Evolutionary conservation across 768 basidiomycete genomes (phyloP).

Genomic region (Lentinula sp.): DNA sequence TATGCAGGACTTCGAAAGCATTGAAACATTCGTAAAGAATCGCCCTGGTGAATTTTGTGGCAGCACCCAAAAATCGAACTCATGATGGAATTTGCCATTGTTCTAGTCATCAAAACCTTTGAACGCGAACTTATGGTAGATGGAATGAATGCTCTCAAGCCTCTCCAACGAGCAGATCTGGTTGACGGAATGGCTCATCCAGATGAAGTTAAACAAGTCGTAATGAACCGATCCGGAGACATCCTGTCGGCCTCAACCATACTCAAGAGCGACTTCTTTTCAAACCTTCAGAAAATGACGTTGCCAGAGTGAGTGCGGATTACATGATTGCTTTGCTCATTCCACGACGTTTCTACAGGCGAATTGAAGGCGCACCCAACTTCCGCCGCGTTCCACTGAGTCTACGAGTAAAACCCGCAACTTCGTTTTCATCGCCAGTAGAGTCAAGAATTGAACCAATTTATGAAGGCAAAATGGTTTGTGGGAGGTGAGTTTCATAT

Average conservation of each 20-base stretch:
- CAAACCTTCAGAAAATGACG: constrained; percentile 92
- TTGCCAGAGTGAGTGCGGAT: constrained; percentile 70
- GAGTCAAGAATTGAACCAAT: constrained; percentile 31
- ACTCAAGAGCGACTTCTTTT: constrained; percentile 93
- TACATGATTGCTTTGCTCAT: neutral
- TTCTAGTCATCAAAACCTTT: constrained; percentile 86
- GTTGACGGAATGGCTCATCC: constrained; percentile 71
- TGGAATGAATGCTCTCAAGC: constrained; percentile 74
- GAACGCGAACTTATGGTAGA: constrained; percentile 82
- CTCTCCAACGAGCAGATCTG: constrained; percentile 66
- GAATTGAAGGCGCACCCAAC: constrained; percentile 92
- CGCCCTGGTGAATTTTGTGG: constrained; percentile 60
- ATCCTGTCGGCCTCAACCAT: constrained; percentile 91
- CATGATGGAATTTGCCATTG: neutral
- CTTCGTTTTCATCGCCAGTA: constrained; percentile 23
- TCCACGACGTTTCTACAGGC: constrained; percentile 29
- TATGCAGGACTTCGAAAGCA: constrained; percentile 62
- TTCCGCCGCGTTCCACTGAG: constrained; percentile 79
- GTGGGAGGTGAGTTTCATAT: constrained; percentile 54
- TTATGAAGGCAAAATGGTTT: constrained; percentile 56
- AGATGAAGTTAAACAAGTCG: constrained; percentile 87
- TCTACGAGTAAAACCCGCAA: constrained; percentile 28
- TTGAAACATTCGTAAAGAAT: constrained; percentile 78
- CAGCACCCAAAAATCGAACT: neutral
- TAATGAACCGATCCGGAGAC: constrained; percentile 75